A percentile compares a stretch with the other conserved stretches of the same genome.
These are phyloP conservation scores for Fusarium hostae DNA, from an alignment of 2,329 filamentous ascomycete genomes.

Conservation along the genomic window DNA sequence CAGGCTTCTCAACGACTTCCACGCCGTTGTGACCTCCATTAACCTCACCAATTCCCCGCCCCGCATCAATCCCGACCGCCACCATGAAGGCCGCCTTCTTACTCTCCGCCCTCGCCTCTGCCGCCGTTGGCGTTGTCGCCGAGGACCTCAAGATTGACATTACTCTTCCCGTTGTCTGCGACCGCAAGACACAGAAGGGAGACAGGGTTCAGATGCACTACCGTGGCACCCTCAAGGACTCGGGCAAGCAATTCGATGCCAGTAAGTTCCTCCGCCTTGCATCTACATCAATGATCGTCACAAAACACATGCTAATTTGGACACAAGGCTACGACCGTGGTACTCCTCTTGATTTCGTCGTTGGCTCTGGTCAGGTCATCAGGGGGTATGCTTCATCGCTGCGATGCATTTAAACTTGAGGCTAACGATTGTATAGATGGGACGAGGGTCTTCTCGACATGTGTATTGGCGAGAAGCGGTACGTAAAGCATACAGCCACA, in stretches of 20 bases:
- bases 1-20: conserved; percentile 27
- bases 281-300: conserved; percentile 1
- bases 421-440: conserved; percentile 68
- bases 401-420: conserved; percentile 15
- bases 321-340: conserved; percentile 76
- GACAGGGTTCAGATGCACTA: conserved; percentile 91
- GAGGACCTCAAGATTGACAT: conserved; percentile 80
- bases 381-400: conserved; percentile 70
- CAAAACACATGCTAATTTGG: conserved; percentile 16
- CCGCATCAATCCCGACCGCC: conserved; percentile 25
- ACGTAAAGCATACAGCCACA: conserved; percentile 40
- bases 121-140: conserved; percentile 62
- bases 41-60: conserved; percentile 12
- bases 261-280: conserved; percentile 55
- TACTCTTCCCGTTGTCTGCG: conserved; percentile 78
- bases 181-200: conserved; percentile 78
- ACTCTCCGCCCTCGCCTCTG: conserved; percentile 63
- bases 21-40: conserved; percentile 7
- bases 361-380: conserved; percentile 88
- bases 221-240: conserved; percentile 78
- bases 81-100: conserved; percentile 63
- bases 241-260: conserved; percentile 85
- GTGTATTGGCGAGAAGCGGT: conserved; percentile 93
- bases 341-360: conserved; percentile 78
- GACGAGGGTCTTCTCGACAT: conserved; percentile 90